phyloP scores from a whole-genome alignment of 164 flowering plant genomes.

The Malania oleifera region DNA sequence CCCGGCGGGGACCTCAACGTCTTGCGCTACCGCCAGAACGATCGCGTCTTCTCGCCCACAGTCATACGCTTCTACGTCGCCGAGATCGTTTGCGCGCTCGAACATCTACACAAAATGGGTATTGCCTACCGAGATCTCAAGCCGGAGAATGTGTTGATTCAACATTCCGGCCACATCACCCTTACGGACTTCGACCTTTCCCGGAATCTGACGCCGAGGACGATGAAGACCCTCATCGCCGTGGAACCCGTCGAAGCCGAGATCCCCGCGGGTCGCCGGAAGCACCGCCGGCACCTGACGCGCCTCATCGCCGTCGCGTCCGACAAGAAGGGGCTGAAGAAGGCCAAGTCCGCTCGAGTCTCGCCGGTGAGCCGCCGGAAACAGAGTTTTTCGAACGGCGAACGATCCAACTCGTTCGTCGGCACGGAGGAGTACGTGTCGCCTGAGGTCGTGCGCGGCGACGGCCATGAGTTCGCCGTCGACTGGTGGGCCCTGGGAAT shows the following conservation, averaged over 20 bases:
- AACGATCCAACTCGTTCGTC: slow-evolving; percentile 46
- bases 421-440: slow-evolving; percentile 94
- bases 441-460: slow-evolving; percentile 81
- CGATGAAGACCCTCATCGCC: neutral
- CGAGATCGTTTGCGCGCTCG: slow-evolving; percentile 52
- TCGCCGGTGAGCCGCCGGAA: slow-evolving; percentile 58
- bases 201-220: slow-evolving; percentile 21
- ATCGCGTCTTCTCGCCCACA: slow-evolving; percentile 56
- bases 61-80: slow-evolving; percentile 61
- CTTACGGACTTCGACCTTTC: slow-evolving; percentile 76
- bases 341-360: slow-evolving; percentile 70
- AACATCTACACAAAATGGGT: slow-evolving; percentile 47
- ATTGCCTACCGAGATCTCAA: slow-evolving; percentile 63
- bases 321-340: slow-evolving; percentile 30
- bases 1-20: slow-evolving; percentile 87
- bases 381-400: slow-evolving; percentile 30
- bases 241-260: slow-evolving; percentile 10
- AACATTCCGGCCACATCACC: slow-evolving; percentile 61
- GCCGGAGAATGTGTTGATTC: slow-evolving; percentile 62
- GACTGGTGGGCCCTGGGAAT: slow-evolving; percentile 98
- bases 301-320: slow-evolving; percentile 15
- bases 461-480: slow-evolving; percentile 89
- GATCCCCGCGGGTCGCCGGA: neutral
- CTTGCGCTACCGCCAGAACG: slow-evolving; percentile 67
- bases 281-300: slow-evolving; percentile 24